These are phyloP conservation scores for Microbotryum silenes-acaulis DNA, from an alignment of 1,284 basidiomycete genomes.

Conservation along the genomic window DNA sequence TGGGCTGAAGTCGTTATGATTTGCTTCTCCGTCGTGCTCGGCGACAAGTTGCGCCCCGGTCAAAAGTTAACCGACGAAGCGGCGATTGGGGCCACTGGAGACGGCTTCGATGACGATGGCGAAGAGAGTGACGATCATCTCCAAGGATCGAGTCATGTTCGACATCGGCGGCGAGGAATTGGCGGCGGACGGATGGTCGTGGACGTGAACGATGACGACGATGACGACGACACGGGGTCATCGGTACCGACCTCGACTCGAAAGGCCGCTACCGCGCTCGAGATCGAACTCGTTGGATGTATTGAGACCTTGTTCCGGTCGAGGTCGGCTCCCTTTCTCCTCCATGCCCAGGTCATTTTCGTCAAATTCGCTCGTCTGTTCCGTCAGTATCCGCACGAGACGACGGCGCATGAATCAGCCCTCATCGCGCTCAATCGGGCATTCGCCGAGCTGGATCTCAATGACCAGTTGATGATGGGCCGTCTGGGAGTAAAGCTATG, in stretches of 20 bases:
- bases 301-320: conserved; percentile 30
- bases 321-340: conserved; percentile 25
- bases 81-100: conserved; percentile 4
- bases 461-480: conserved; percentile 54
- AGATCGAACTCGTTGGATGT: conserved; percentile 29
- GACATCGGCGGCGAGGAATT: conserved; percentile 1
- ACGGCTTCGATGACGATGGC: conserved; percentile 4
- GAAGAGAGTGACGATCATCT: conserved; percentile 19
- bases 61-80: conserved; percentile 39
- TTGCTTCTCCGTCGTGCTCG: conserved; percentile 67
- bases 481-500: conserved; percentile 56
- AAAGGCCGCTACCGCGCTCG: conserved; percentile 10
- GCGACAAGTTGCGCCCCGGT: conserved; percentile 48
- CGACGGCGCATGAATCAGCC: conserved; percentile 65
- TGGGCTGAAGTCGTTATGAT: conserved; percentile 66
- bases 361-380: conserved; percentile 61
- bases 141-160: background rate
- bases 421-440: conserved; percentile 59
- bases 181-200: background rate
- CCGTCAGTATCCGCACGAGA: conserved; percentile 55
- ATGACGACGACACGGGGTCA: background rate
- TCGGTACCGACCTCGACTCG: background rate
- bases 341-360: conserved; percentile 49
- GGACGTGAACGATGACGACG: conserved; percentile 1
- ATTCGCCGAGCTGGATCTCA: conserved; percentile 64